Percentiles rank a stretch among this genome's conserved stretches.
Conservation (phyloP, 2,329 filamentous ascomycete genomes). For the Cladosporium halotolerans region DNA sequence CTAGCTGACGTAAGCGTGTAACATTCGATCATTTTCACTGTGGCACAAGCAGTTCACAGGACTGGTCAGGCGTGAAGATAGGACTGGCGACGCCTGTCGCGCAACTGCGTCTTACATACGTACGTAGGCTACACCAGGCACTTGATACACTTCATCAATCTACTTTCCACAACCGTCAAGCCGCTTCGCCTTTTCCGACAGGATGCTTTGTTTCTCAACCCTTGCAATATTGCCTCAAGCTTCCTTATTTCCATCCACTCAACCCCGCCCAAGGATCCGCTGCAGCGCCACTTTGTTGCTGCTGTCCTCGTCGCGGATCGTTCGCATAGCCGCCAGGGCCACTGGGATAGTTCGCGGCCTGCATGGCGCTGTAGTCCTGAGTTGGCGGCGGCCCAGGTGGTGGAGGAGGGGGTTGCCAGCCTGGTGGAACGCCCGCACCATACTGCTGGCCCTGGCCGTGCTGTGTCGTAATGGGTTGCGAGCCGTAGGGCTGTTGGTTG, state of each 20-base stretch:
- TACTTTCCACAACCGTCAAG: too few relatives aligned
- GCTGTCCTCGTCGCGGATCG: slow-evolving; percentile 37
- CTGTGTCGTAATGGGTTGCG: slow-evolving; percentile 45
- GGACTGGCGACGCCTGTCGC: too few relatives aligned
- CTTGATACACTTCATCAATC: too few relatives aligned
- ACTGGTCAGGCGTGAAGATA: too few relatives aligned
- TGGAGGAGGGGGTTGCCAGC: slow-evolving; percentile 62
- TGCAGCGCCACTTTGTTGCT: slow-evolving; percentile 31
- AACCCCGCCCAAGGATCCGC: slow-evolving; percentile 66
- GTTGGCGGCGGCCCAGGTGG: slow-evolving; percentile 58
- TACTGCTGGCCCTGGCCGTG: slow-evolving; percentile 44
- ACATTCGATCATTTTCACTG: too few relatives aligned
- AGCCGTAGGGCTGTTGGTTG: slow-evolving; percentile 33
- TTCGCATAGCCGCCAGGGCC: slow-evolving; percentile 53
- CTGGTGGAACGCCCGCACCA: slow-evolving; percentile 46
- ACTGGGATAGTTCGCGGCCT: slow-evolving; percentile 34
- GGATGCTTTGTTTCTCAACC: too few relatives aligned
- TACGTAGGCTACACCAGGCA: too few relatives aligned
- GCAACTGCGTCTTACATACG: too few relatives aligned
- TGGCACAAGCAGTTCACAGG: too few relatives aligned
- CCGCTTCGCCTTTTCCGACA: too few relatives aligned
- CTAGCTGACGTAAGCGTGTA: too few relatives aligned
- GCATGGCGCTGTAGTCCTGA: slow-evolving; percentile 45
- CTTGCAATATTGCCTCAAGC: too few relatives aligned
- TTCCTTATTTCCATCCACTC: slow-evolving; percentile 58